Percentiles rank a stretch among this genome's conserved stretches.
phyloP scores from a whole-genome alignment of 2,329 filamentous ascomycete species.

The Chaetomiaceae sp. region DNA sequence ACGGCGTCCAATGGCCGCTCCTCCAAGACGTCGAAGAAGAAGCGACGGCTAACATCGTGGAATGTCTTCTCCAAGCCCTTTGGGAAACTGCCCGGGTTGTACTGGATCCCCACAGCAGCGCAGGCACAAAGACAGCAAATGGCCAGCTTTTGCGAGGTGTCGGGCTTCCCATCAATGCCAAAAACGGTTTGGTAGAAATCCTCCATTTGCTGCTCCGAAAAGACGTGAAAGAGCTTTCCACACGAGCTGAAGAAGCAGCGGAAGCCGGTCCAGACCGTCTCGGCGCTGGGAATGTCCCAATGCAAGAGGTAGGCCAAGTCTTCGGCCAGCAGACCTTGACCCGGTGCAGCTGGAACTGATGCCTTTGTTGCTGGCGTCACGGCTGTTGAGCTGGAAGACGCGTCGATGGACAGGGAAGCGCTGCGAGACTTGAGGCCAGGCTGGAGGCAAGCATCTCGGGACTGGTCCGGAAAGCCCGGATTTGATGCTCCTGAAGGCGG shows the following conservation, averaged over 20 bases:
- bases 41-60: constrained; percentile 28
- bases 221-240: constrained; percentile 30
- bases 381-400: background rate
- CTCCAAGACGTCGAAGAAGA: constrained; percentile 28
- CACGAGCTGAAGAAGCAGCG: constrained; percentile 28
- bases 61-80: constrained; percentile 18
- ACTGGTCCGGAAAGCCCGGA: too few species aligned
- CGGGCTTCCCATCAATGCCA: constrained; percentile 10
- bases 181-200: constrained; percentile 21
- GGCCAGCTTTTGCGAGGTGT: constrained; percentile 18
- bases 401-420: background rate
- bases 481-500: too few species aligned
- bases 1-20: constrained; percentile 27
- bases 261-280: constrained; percentile 20
- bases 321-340: background rate
- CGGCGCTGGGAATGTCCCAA: constrained; percentile 22
- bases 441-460: too few species aligned
- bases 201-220: constrained; percentile 24
- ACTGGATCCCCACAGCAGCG: constrained; percentile 29
- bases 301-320: constrained; percentile 8
- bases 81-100: constrained; percentile 22
- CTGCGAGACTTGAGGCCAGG: too few species aligned
- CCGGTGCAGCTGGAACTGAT: too few species aligned
- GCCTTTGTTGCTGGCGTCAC: background rate
- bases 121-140: constrained; percentile 27